These are phyloP conservation scores for Crithidia expoeki DNA, from an alignment of 208 protist species.

Conservation along the genomic window DNA sequence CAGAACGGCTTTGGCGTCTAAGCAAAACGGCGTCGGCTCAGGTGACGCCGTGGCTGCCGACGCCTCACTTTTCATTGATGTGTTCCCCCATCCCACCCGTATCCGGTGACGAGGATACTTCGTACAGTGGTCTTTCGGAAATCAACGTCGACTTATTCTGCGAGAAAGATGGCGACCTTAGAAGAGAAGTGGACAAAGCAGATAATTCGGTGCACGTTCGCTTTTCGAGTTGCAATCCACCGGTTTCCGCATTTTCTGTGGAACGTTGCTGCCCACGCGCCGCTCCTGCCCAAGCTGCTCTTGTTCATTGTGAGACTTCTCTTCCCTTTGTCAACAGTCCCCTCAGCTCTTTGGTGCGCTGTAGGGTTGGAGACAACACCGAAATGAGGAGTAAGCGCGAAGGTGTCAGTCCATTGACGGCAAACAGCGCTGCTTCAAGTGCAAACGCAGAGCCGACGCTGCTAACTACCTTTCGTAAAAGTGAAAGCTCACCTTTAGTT, in stretches of 20 bases:
- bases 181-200: not conserved
- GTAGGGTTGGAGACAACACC: no score
- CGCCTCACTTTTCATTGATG: not conserved
- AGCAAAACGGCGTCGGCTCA: not conserved
- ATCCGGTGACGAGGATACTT: not conserved
- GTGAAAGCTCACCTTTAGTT: not conserved
- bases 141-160: not conserved
- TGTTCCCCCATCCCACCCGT: not conserved
- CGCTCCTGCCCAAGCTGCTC: not conserved
- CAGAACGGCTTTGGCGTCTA: slow-evolving; percentile 1
- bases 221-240: slow-evolving; percentile 67
- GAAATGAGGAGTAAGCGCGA: no score
- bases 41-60: not conserved
- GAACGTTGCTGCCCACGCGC: slow-evolving; percentile 22
- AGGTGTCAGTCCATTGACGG: no score
- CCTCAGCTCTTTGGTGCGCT: not conserved
- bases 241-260: slow-evolving; percentile 45
- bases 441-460: not conserved
- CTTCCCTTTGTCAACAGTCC: not conserved
- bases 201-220: slow-evolving; percentile 37
- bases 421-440: not conserved
- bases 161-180: not conserved
- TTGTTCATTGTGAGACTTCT: not conserved
- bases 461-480: no score
- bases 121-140: not conserved